phyloP scores from a whole-genome alignment of 139 green algal genomes.

The Eudorina sp. region DNA sequence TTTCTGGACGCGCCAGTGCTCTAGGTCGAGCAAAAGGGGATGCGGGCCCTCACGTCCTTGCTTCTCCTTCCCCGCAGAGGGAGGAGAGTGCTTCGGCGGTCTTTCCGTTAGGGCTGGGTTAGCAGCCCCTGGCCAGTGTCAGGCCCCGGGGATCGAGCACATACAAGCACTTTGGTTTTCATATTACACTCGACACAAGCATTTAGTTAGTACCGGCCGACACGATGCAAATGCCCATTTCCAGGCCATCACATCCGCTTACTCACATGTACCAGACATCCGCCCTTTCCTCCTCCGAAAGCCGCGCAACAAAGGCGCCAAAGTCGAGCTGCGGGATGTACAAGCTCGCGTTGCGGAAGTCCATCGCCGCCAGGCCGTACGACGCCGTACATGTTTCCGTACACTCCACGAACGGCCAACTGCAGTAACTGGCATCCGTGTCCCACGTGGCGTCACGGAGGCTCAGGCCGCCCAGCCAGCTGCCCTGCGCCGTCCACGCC shows the following conservation, averaged over 20 bases:
- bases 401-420: conserved; percentile 29
- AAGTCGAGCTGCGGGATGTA: conserved; percentile 30
- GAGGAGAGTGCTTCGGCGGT: too few species aligned
- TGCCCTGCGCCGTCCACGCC: not conserved
- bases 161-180: too few species aligned
- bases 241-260: not conserved
- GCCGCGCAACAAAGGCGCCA: not conserved
- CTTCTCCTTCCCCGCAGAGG: too few species aligned
- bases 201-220: too few species aligned
- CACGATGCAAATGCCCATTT: not conserved
- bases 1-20: too few species aligned
- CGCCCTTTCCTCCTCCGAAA: not conserved
- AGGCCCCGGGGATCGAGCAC: too few species aligned
- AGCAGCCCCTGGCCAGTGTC: too few species aligned
- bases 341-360: conserved; percentile 30
- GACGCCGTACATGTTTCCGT: not conserved
- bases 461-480: not conserved
- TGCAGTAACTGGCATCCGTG: not conserved
- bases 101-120: too few species aligned
- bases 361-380: conserved; percentile 11
- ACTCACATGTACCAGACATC: conserved; percentile 37
- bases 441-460: not conserved
- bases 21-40: too few species aligned
- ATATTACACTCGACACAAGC: too few species aligned
- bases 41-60: too few species aligned